Conservation (phyloP, 352 stramenopile genomes). For the Globisporangium polare region DNA sequence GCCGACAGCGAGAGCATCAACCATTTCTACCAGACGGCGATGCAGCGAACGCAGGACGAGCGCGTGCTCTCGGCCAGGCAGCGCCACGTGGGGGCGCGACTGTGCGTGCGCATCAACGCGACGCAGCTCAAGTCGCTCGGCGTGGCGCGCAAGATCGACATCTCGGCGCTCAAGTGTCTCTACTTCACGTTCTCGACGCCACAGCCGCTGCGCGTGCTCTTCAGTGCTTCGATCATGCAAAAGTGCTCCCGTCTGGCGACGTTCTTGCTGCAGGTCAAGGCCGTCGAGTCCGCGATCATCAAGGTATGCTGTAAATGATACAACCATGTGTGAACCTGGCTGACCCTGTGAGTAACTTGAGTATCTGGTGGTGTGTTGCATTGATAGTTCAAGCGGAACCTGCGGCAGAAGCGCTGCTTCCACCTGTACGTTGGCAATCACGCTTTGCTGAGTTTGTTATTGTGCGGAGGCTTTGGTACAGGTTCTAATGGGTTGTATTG, state of each 20-base stretch:
- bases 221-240: conserved; percentile 47
- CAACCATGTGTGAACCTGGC: background rate
- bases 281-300: conserved; percentile 46
- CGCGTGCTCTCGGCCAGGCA: conserved; percentile 31
- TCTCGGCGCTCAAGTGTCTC: conserved; percentile 52
- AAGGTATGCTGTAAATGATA: conserved; percentile 30
- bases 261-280: conserved; percentile 63
- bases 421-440: conserved; percentile 25
- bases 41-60: conserved; percentile 52
- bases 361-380: background rate
- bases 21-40: conserved; percentile 37
- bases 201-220: conserved; percentile 56
- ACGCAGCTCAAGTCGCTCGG: conserved; percentile 36
- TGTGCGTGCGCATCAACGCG: conserved; percentile 49
- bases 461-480: background rate
- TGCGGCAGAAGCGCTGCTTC: conserved; percentile 51
- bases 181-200: conserved; percentile 48
- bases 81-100: conserved; percentile 33
- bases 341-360: background rate
- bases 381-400: conserved; percentile 50
- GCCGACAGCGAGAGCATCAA: conserved; percentile 57
- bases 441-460: background rate
- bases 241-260: conserved; percentile 61
- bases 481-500: background rate
- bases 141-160: conserved; percentile 37